Base-by-base conservation (phyloP, 345 rosid species). In the Populus pruinosa region DNA sequence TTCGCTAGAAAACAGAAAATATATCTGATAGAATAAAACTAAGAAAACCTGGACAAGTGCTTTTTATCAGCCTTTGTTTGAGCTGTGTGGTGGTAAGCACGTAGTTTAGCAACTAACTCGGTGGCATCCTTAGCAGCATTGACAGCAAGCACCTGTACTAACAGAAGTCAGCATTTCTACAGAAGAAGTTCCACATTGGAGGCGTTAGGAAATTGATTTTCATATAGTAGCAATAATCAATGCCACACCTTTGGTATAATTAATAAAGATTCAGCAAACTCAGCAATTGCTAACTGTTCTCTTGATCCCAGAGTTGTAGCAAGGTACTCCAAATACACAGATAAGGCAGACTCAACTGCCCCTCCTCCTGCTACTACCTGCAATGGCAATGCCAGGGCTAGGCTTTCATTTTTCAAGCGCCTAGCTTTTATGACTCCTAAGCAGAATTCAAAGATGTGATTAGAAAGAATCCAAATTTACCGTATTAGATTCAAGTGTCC, bases 291-390 rank as follows among this genome's bases (percentile, higher is more conserved):
- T 82, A 93, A 83, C 82, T 96, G 98, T 87, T 93, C 97, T 9
- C 97, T 91, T 29, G 98, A 96, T 73, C 98, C 97, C 63, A 93
- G 83, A 69, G 97, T 96, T 62, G 95, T 92, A 33, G 97, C 99
- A 56, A 93, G 97, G 81, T 90, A 91, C 83, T 96, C 97, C 90
- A 96, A 76, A 80, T 93, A 91, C 43, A 96, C 97, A 66, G 98
- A 90, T 70, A 93, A 83, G 53, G 99, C 97, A 75, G 97, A 81
- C 80, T 96, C 98, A 75, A 96, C 98, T 2, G 99, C 99, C 75
- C 98, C 99, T 80, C 99, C 99, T 75, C 98, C 99, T 1, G 98
- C 99, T 53, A 96, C 99, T 66, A 93, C 98, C 99, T 93, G 88
- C 31, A 78, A 85, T 35, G 39, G 67, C 53, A 75, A 75, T 21